These are phyloP conservation scores for Zygosaccharomyces sapae DNA, from an alignment of 1,139 yeast species.

Conservation along the genomic window DNA sequence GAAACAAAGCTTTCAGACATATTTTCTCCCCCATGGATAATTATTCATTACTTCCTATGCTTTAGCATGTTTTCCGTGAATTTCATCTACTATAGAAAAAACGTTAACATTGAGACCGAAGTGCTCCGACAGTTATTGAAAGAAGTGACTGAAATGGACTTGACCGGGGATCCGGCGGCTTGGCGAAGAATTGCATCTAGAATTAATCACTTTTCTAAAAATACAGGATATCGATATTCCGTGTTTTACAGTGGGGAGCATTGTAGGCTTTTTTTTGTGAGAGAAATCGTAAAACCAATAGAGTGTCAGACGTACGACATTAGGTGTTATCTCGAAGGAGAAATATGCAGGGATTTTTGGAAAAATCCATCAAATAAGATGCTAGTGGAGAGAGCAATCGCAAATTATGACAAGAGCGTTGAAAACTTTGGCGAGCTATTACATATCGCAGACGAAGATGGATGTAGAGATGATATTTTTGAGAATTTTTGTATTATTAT, in stretches of 20 bases:
- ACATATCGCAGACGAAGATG: neutral
- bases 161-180: neutral
- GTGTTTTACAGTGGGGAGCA: neutral
- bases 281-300: neutral
- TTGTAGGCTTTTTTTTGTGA: neutral
- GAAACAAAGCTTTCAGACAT: neutral
- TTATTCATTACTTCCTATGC: neutral
- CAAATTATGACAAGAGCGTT: neutral
- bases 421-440: neutral
- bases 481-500: neutral
- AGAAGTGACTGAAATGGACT: neutral
- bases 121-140: neutral
- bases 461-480: neutral
- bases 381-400: neutral
- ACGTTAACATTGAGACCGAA: neutral
- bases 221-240: neutral
- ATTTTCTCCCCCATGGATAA: neutral
- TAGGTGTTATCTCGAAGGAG: neutral
- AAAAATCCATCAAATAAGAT: neutral
- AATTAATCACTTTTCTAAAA: neutral
- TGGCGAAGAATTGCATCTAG: conserved; percentile 1
- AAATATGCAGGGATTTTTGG: neutral
- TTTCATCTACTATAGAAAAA: neutral
- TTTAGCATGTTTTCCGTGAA: neutral
- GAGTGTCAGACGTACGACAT: neutral